Conservation (phyloP, 495 filamentous ascomycete species). For the Paragyromitra xinjiangensis region DNA sequence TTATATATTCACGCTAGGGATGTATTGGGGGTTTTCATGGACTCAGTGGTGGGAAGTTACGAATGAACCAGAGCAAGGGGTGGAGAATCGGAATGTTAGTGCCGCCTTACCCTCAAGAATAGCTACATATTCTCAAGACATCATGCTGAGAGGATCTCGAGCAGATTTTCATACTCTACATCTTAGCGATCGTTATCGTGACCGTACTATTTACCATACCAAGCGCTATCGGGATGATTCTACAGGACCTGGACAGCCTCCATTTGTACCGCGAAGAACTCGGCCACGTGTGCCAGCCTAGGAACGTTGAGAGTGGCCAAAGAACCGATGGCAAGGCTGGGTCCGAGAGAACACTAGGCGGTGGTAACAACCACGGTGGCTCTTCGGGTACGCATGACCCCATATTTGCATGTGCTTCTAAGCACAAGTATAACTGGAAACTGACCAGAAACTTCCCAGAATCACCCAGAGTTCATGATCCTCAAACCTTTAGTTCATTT, state of each 20-base stretch:
- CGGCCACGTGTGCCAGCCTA: constrained; percentile 18
- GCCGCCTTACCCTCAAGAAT: background rate
- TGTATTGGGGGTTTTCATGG: constrained; percentile 49
- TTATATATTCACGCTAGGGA: constrained; percentile 42
- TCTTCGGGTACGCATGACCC: background rate
- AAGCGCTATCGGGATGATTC: constrained; percentile 37
- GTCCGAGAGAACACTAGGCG: background rate
- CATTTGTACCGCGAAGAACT: constrained; percentile 33
- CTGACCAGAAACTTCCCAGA: background rate
- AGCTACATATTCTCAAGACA: background rate
- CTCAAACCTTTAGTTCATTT: background rate
- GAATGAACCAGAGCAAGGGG: background rate
- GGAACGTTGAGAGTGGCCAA: background rate
- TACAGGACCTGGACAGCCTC: constrained; percentile 40
- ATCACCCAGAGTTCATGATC: background rate
- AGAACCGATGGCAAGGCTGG: background rate
- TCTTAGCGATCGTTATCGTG: constrained; percentile 13
- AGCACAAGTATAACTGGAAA: background rate
- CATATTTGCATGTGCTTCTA: background rate
- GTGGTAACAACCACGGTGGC: background rate
- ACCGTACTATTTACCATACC: constrained; percentile 40
- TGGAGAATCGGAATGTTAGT: constrained; percentile 40
- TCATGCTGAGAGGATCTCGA: background rate
- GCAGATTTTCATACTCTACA: constrained; percentile 44
- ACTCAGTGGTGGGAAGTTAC: constrained; percentile 5